These are phyloP conservation scores for Neodidymelliopsis sp. DNA, from an alignment of 2,329 filamentous ascomycete species.

Conservation along the genomic window DNA sequence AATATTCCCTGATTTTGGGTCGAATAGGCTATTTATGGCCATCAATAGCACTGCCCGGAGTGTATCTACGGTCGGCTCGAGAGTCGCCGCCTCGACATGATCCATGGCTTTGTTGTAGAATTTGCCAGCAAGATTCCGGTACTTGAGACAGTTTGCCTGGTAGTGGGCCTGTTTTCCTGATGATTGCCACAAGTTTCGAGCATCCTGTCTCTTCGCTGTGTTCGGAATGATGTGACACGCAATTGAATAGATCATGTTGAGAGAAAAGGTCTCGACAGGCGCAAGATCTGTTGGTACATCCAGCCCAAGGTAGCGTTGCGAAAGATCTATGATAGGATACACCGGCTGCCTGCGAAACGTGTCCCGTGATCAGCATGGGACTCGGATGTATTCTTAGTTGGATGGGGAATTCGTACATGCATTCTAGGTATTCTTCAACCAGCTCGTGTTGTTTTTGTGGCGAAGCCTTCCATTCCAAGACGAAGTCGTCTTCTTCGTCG, in stretches of 20 bases:
- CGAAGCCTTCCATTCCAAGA: slow-evolving; percentile 33
- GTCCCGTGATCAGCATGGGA: background rate
- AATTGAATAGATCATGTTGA: slow-evolving; percentile 49
- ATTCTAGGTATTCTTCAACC: slow-evolving; percentile 39
- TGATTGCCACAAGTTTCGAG: slow-evolving; percentile 30
- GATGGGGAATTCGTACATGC: slow-evolving; percentile 24
- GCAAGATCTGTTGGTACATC: slow-evolving; percentile 34
- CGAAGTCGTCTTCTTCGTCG: slow-evolving; percentile 36
- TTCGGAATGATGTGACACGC: slow-evolving; percentile 43
- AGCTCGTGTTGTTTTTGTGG: slow-evolving; percentile 39
- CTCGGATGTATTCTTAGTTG: background rate
- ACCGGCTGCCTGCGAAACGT: slow-evolving; percentile 26
- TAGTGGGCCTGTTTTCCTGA: slow-evolving; percentile 39
- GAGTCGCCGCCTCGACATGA: slow-evolving; percentile 42
- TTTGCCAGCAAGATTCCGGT: slow-evolving; percentile 35
- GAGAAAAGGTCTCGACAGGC: slow-evolving; percentile 36
- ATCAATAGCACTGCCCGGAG: slow-evolving; percentile 44
- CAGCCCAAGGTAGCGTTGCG: slow-evolving; percentile 34
- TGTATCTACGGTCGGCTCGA: slow-evolving; percentile 42
- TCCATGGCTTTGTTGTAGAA: slow-evolving; percentile 43
- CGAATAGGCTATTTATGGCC: slow-evolving; percentile 46
- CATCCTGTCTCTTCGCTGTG: slow-evolving; percentile 30
- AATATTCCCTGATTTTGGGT: slow-evolving; percentile 45
- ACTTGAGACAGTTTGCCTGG: slow-evolving; percentile 40
- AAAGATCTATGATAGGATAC: slow-evolving; percentile 41